phyloP scores from a whole-genome alignment of 2,329 filamentous ascomycete genomes.

The Tolypocladium amazonense region DNA sequence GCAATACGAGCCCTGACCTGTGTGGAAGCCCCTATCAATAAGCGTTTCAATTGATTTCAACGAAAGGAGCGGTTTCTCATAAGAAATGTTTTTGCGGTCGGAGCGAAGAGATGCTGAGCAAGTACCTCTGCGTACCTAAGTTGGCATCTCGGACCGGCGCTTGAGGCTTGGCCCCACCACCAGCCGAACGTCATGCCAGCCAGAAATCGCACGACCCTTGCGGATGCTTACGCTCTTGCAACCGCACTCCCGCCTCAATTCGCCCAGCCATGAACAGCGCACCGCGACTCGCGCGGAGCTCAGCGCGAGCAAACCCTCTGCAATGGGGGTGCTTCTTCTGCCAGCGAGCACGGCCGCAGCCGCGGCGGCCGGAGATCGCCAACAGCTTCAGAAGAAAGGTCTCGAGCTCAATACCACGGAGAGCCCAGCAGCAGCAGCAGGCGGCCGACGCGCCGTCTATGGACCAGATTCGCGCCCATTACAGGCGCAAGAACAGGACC shows the following conservation, averaged over 20 bases:
- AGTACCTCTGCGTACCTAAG: too few relatives aligned
- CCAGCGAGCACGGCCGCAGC: constrained; percentile 19
- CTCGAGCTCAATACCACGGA: constrained; percentile 17
- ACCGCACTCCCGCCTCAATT: constrained; percentile 1
- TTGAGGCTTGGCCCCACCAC: not conserved
- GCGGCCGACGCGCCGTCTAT: constrained; percentile 30
- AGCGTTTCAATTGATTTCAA: too few relatives aligned
- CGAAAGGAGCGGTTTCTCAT: too few relatives aligned
- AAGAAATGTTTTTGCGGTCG: too few relatives aligned
- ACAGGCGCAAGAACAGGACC: constrained; percentile 57
- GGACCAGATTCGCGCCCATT: constrained; percentile 53
- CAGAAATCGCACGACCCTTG: not conserved
- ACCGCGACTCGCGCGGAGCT: constrained; percentile 23
- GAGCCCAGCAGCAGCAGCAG: constrained; percentile 16
- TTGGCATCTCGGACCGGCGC: not conserved
- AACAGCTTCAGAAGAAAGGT: constrained; percentile 20
- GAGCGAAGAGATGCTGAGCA: too few relatives aligned
- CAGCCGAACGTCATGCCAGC: not conserved
- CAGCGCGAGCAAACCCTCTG: constrained; percentile 12
- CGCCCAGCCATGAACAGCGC: constrained; percentile 26
- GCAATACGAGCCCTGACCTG: too few relatives aligned
- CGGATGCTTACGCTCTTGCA: not conserved
- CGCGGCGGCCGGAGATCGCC: constrained; percentile 9
- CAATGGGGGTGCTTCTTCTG: constrained; percentile 28
- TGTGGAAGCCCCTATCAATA: too few relatives aligned